Conservation (phyloP, 306 rosid species). For the Vigna reflexopilosa region DNA sequence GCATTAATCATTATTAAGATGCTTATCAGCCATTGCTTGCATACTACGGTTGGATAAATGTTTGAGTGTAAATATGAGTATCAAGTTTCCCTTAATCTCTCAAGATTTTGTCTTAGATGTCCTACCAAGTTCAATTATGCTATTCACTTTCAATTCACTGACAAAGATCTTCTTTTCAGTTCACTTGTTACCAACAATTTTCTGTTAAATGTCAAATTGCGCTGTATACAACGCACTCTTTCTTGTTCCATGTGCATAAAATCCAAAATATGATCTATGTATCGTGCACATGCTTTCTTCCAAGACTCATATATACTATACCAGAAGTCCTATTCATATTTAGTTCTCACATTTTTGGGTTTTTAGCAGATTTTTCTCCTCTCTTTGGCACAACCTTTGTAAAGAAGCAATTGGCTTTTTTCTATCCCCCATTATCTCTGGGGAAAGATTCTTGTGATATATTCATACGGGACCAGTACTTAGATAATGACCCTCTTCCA, state of each 20-base stretch:
- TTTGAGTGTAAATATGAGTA: background rate
- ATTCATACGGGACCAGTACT: conserved; percentile 50
- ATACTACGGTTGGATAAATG: background rate
- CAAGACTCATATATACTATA: background rate
- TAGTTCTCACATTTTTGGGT: background rate
- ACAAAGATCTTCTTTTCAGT: too few species aligned
- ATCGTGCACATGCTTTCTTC: background rate
- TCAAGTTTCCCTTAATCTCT: background rate
- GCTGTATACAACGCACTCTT: background rate
- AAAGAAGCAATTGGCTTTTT: conserved; percentile 43
- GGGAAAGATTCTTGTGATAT: conserved; percentile 52
- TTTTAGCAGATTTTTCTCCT: conserved; percentile 24
- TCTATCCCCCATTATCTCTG: conserved; percentile 32
- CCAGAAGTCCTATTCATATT: background rate
- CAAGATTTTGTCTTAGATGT: too few species aligned
- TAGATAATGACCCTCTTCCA: conserved; percentile 39
- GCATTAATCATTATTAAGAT: background rate
- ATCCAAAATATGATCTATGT: background rate
- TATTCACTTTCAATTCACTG: too few species aligned
- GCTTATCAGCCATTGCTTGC: background rate
- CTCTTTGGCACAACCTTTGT: conserved; percentile 37
- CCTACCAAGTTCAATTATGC: too few species aligned
- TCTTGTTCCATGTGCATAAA: background rate
- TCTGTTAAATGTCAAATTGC: background rate
- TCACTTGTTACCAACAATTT: too few species aligned